A percentile compares a stretch with the other conserved stretches of the same genome.
These are phyloP conservation scores for Chytriomyces confervae DNA, from an alignment of 192 early-diverging fungal species.

Conservation along the genomic window DNA sequence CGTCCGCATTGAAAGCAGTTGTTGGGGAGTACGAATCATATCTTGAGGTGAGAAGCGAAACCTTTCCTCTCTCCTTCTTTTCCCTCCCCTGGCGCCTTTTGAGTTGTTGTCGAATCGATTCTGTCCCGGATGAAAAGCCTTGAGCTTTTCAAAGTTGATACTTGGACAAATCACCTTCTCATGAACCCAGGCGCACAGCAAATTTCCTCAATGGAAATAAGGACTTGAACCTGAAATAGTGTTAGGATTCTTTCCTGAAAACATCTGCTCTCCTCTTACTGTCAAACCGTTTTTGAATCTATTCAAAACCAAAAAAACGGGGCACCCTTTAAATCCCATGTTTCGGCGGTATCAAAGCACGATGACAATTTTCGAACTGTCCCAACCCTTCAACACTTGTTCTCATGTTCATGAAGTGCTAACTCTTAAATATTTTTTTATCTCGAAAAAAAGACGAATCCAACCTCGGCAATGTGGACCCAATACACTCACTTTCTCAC, in stretches of 20 bases:
- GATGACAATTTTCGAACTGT: constrained; percentile 8
- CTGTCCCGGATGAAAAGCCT: too few species aligned
- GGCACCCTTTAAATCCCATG: background rate
- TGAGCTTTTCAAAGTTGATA: constrained; percentile 6
- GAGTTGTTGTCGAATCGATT: too few species aligned
- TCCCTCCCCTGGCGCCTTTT: background rate
- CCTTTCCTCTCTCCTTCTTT: background rate
- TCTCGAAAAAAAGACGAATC: constrained; percentile 30
- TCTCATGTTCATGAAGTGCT: background rate
- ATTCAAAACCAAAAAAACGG: background rate
- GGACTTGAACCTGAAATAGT: too few species aligned
- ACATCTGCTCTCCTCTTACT: constrained; percentile 6
- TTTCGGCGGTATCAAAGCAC: constrained; percentile 11
- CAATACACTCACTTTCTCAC: constrained; percentile 68
- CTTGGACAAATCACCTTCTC: too few species aligned
- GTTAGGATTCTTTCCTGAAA: background rate
- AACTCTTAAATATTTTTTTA: too few species aligned
- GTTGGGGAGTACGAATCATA: constrained; percentile 61
- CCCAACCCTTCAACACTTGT: background rate
- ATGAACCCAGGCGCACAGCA: background rate
- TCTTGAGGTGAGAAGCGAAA: constrained; percentile 33
- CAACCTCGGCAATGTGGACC: constrained; percentile 62
- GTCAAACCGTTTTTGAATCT: background rate
- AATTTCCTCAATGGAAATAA: background rate
- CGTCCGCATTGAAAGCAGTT: constrained; percentile 46